Conservation (phyloP, 2,329 filamentous ascomycete species). For the Torrubiella hemipterigena region DNA sequence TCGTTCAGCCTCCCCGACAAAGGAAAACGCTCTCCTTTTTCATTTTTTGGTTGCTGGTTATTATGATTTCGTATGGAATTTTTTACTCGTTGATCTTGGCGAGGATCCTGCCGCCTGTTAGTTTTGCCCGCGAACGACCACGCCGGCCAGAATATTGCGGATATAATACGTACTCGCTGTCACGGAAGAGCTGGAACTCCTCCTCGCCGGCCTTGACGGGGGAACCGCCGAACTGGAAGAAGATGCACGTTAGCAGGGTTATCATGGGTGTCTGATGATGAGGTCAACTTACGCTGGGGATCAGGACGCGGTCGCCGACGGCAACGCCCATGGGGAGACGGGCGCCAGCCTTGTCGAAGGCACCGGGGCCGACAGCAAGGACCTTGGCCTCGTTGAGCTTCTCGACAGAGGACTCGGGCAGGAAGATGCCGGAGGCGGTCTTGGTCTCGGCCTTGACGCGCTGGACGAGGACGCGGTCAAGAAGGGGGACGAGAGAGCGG, state of each 20-base stretch:
- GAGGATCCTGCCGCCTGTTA: slow-evolving; percentile 55
- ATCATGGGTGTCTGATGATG: slow-evolving; percentile 6
- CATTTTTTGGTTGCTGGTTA: slow-evolving; percentile 5
- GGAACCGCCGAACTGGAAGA: slow-evolving; percentile 71
- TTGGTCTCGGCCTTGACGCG: slow-evolving; percentile 94
- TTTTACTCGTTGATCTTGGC: slow-evolving; percentile 95
- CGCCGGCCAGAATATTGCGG: background rate
- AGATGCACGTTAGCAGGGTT: slow-evolving; percentile 12
- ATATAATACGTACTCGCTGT: slow-evolving; percentile 73
- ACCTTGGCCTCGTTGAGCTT: slow-evolving; percentile 98
- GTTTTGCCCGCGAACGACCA: background rate
- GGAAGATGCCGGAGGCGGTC: slow-evolving; percentile 93
- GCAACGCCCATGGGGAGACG: slow-evolving; percentile 72
- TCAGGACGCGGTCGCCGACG: slow-evolving; percentile 84
- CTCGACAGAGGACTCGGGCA: slow-evolving; percentile 93
- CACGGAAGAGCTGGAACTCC: slow-evolving; percentile 90
- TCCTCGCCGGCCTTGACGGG: slow-evolving; percentile 96
- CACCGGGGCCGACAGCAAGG: slow-evolving; percentile 85
- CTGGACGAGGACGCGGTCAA: slow-evolving; percentile 97
- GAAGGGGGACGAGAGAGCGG: slow-evolving; percentile 85
- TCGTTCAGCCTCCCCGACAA: too few species aligned
- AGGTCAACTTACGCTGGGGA: slow-evolving; percentile 86
- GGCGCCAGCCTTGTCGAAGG: slow-evolving; percentile 78
- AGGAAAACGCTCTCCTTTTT: slow-evolving; percentile 15
- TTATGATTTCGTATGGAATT: background rate